Evolutionary conservation across 2,329 filamentous ascomycete species (phyloP).

Genomic region (Alternaria atra): DNA sequence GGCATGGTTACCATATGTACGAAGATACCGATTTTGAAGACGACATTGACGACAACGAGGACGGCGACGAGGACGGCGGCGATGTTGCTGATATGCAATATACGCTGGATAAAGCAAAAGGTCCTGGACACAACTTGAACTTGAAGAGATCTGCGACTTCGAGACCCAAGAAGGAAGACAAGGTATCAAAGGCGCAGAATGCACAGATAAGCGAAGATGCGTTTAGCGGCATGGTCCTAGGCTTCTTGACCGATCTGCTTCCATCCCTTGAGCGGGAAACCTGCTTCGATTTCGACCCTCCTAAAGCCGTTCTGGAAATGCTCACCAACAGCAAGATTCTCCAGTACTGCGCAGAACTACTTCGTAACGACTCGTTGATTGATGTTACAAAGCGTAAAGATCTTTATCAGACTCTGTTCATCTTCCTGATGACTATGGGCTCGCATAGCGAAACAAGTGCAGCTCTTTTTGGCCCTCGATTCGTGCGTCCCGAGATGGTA

Average conservation of each 20-base stretch:
- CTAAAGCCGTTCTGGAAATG: slow-evolving; percentile 42
- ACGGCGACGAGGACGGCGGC: neutral
- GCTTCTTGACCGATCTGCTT: slow-evolving; percentile 36
- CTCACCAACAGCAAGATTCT: slow-evolving; percentile 50
- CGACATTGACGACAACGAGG: neutral
- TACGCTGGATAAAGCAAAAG: neutral
- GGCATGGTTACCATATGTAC: neutral
- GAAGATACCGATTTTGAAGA: neutral
- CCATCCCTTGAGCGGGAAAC: slow-evolving; percentile 29
- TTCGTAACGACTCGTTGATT: slow-evolving; percentile 54
- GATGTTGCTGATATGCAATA: neutral
- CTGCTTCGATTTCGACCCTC: slow-evolving; percentile 43
- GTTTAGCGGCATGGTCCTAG: slow-evolving; percentile 22
- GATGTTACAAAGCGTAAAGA: slow-evolving; percentile 45
- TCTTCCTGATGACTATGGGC: slow-evolving; percentile 52
- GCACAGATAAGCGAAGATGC: slow-evolving; percentile 21
- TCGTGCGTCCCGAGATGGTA: slow-evolving; percentile 44
- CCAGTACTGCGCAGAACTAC: slow-evolving; percentile 50
- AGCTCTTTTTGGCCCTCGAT: slow-evolving; percentile 48
- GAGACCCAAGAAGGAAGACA: neutral
- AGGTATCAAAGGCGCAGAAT: slow-evolving; percentile 18
- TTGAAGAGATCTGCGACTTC: neutral
- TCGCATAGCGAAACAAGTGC: slow-evolving; percentile 34
- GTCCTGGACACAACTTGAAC: neutral
- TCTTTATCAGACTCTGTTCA: slow-evolving; percentile 53